Percentiles rank a stretch among this genome's conserved stretches.
These are phyloP conservation scores for Coleophoma cylindrospora DNA, from an alignment of 2,329 filamentous ascomycete genomes.

Conservation along the genomic window DNA sequence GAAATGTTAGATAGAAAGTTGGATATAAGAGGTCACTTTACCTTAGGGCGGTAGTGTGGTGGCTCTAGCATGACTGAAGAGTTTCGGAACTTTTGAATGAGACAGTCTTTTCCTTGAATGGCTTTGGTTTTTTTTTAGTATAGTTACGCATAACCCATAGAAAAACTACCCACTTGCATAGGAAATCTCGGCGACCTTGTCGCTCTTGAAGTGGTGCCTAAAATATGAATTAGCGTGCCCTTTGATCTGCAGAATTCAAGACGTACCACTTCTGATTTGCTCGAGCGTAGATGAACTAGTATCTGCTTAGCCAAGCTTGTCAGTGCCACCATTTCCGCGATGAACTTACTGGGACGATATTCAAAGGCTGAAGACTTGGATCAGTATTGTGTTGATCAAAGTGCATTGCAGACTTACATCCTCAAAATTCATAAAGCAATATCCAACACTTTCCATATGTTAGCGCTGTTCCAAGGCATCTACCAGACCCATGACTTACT, in stretches of 20 bases:
- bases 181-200: slow-evolving; percentile 84
- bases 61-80: slow-evolving; percentile 92
- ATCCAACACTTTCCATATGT: slow-evolving; percentile 66
- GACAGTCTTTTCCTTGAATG: slow-evolving; percentile 85
- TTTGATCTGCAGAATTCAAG: not conserved
- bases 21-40: slow-evolving; percentile 27
- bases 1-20: slow-evolving; percentile 35
- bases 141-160: too few relatives aligned
- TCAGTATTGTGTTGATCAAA: slow-evolving; percentile 29
- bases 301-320: slow-evolving; percentile 18
- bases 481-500: slow-evolving; percentile 45
- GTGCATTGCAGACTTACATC: slow-evolving; percentile 48
- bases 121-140: slow-evolving; percentile 39
- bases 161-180: slow-evolving; percentile 72
- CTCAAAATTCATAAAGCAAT: slow-evolving; percentile 94
- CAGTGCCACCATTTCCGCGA: too few relatives aligned
- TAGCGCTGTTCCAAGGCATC: too few relatives aligned
- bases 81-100: slow-evolving; percentile 94
- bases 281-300: slow-evolving; percentile 65
- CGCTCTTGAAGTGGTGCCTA: slow-evolving; percentile 76
- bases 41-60: slow-evolving; percentile 77
- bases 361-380: slow-evolving; percentile 48
- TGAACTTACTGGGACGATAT: slow-evolving; percentile 59
- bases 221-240: not conserved
- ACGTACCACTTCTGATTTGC: slow-evolving; percentile 67